Percentiles rank a stretch among this genome's conserved stretches.
phyloP scores from a whole-genome alignment of 2,329 filamentous ascomycete species.

The Purpureocillium takamizusanense region DNA sequence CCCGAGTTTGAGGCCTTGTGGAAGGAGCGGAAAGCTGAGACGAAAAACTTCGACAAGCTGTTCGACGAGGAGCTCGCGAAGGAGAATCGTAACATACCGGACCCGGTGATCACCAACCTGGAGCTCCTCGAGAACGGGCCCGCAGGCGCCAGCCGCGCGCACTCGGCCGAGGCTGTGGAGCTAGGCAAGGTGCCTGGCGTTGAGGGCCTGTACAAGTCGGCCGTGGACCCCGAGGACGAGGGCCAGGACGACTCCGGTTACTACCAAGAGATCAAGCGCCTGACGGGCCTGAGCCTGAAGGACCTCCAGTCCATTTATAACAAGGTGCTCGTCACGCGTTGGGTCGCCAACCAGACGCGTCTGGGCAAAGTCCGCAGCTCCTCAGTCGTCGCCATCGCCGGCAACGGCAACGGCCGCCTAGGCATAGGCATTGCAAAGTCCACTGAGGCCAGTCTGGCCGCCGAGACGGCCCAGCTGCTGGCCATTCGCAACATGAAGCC shows the following conservation, averaged over 20 bases:
- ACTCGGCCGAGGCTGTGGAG: conserved; percentile 37
- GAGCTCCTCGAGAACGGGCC: conserved; percentile 28
- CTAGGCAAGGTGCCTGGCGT: conserved; percentile 47
- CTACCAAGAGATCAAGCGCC: conserved; percentile 42
- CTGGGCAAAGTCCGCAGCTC: conserved; percentile 80
- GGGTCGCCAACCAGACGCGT: conserved; percentile 86
- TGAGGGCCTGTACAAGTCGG: conserved; percentile 37
- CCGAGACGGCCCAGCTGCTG: conserved; percentile 63
- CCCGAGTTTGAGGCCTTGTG: no score
- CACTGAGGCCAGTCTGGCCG: conserved; percentile 59
- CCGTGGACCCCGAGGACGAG: conserved; percentile 39
- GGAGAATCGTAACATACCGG: no score
- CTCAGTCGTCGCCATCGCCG: conserved; percentile 73
- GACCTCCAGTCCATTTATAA: conserved; percentile 48
- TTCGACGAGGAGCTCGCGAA: conserved; percentile 25
- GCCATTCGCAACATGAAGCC: conserved; percentile 91
- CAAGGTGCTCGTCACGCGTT: conserved; percentile 66
- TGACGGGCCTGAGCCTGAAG: conserved; percentile 43
- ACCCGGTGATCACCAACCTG: no score
- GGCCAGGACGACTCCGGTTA: conserved; percentile 40
- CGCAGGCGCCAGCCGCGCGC: conserved; percentile 19
- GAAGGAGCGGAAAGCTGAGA: no score
- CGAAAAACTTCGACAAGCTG: conserved; percentile 27
- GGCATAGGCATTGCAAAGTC: conserved; percentile 89
- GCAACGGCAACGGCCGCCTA: conserved; percentile 76